Evolutionary conservation across 495 filamentous ascomycete genomes (phyloP), one percentile per base, ranked within the genome.

Genomic region (Bombardia bombarda): DNA sequence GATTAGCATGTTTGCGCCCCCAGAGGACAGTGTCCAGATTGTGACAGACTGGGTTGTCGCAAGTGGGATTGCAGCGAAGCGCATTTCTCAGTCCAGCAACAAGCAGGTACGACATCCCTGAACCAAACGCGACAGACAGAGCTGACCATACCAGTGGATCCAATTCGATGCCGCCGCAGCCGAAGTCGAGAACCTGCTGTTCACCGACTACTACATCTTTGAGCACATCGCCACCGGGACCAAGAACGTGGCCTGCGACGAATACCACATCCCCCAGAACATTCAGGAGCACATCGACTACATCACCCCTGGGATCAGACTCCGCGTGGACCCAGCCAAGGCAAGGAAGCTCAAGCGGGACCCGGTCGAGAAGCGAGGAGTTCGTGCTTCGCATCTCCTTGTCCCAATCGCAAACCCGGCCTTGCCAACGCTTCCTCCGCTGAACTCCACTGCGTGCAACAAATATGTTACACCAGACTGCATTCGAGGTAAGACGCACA

Each of bases 231-330:
- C 32, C 7, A 35, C 46, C 2, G 55, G 52, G 2, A 48, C 38
- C 35, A 53, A 18, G 30, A 46, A 53, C 39, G 38, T 58, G n/a
- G 48, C 52, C 19, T 41, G 38, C 20, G 50, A 56, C 23, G 43
- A 46, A 13, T 80, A 80, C 46, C 70, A 75, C 38, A 55, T 80
- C n/a, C 77, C 78, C 1, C 40, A 58, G 7, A 61, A 70, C 24
- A 45, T 80, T 16, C 62, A 63, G 23, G 51, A 58, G 5, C 72
- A 80, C 45, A 60, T 80, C 22, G 78, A 82, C 61, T 78, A 75
- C 42, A 65, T 79, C 28, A 78, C 68, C 0, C 75, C 76, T 0
- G 74, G 74, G 7, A 61, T 76, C 45, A 69, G 67, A 38, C 52
- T 72, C 13, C 48, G 50, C 12, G 45, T 46, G 12, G 36, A 48